Evolutionary conservation across 2,329 filamentous ascomycete genomes (phyloP), one percentile per base, ranked within the genome.

Genomic region (Zasmidium citrigriseum): DNA sequence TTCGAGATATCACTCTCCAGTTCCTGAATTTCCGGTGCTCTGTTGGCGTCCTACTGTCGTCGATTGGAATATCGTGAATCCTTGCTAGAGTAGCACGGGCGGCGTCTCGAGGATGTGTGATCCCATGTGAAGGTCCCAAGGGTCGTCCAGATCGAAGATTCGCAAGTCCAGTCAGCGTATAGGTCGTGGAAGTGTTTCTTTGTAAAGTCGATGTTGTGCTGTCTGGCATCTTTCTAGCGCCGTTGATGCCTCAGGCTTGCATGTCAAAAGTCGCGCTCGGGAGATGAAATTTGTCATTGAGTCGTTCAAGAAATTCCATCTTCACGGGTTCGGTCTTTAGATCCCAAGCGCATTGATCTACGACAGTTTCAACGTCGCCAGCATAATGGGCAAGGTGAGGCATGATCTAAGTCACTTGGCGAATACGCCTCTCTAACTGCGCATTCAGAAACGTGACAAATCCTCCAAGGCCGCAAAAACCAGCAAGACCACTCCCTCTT

Each of bases 401-500:
- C 20, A 23, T 48, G 46, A 21, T 9, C 12, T 11, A 14, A 12
- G 11, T 10, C 21, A 14, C 22, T 12, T 11, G n/a, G 16, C 11
- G 4, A 27, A 4, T 9, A 11, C 4, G 11, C 27, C 18, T 27
- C 18, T 3, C 22, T 18, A 49, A 49, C 21, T 11, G 12, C 23
- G 16, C 22, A 9, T 27, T 2, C 23, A 49, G 47, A 49, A 49
- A 49, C 24, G 21, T 45, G 16, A 45, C 41, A 4, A 45, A n/a
- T n/a, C n/a, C n/a, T n/a, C 21, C 7, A 24, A 47, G 45, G 4
- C 25, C 46, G n/a, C 20, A n/a, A 18, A 24, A 25, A 41, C 12
- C 16, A 50, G 4, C 41, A 20, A 25, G n/a, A 16, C 46, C 12
- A 10, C 45, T n/a, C 14, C 50, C 20, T 16, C 38, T 23, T 89